These are phyloP conservation scores for Skeletonema costatum DNA, from an alignment of 108 stramenopile species.

Conservation along the genomic window DNA sequence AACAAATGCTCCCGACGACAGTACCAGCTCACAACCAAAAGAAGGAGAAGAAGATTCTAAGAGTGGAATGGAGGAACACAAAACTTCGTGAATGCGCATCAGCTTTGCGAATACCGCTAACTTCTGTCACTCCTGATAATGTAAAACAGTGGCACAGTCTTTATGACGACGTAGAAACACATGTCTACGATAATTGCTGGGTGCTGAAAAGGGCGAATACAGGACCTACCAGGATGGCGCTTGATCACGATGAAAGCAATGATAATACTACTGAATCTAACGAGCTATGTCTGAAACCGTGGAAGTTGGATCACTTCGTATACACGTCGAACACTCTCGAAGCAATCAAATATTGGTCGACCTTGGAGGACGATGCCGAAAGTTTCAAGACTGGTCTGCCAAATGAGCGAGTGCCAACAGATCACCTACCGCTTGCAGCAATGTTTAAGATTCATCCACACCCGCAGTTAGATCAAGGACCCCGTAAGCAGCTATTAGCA, in stretches of 20 bases:
- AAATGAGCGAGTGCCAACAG: slow-evolving; percentile 48
- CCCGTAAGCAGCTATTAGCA: slow-evolving; percentile 5
- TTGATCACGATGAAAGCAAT: slow-evolving; percentile 42
- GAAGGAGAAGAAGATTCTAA: background rate
- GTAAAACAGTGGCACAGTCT: slow-evolving; percentile 45
- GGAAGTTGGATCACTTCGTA: slow-evolving; percentile 60
- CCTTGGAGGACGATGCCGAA: slow-evolving; percentile 50
- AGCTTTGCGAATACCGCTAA: slow-evolving; percentile 28
- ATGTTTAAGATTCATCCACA: slow-evolving; percentile 29
- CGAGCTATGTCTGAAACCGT: slow-evolving; percentile 26
- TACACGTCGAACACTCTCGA: slow-evolving; percentile 40
- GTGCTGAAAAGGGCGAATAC: slow-evolving; percentile 34
- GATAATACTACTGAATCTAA: background rate
- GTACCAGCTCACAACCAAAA: background rate
- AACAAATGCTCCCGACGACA: background rate
- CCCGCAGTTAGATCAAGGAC: slow-evolving; percentile 22
- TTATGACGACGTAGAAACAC: slow-evolving; percentile 20
- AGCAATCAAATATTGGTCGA: slow-evolving; percentile 38
- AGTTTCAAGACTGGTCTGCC: slow-evolving; percentile 43
- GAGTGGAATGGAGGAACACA: background rate
- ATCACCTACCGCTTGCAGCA: slow-evolving; percentile 59
- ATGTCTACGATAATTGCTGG: slow-evolving; percentile 29
- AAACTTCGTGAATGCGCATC: slow-evolving; percentile 31
- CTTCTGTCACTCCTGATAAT: slow-evolving; percentile 26
- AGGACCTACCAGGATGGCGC: slow-evolving; percentile 46